These are phyloP conservation scores for Boletus sp. DNA, from an alignment of 1,284 basidiomycete species.

Conservation along the genomic window DNA sequence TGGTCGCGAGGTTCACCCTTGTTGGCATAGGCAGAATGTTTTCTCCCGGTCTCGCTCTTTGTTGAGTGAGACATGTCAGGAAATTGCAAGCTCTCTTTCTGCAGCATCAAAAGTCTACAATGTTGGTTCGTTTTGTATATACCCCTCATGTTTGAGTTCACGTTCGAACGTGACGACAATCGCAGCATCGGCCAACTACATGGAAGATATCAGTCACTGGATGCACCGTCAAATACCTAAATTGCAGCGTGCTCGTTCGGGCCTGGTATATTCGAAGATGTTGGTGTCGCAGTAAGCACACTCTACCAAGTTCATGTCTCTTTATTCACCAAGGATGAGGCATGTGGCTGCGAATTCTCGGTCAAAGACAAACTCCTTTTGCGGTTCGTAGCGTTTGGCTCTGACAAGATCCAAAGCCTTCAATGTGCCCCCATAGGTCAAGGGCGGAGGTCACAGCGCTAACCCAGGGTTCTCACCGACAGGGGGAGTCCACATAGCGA, in stretches of 20 bases:
- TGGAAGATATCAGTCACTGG: not conserved
- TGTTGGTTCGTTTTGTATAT: not conserved
- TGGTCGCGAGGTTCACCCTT: not conserved
- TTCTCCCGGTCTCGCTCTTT: not conserved
- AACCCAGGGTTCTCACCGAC: conserved; percentile 31
- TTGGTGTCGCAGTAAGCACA: not conserved
- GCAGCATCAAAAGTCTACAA: not conserved
- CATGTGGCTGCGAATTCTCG: not conserved
- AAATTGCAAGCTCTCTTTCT: not conserved
- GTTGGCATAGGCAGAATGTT: not conserved
- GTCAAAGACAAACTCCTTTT: not conserved
- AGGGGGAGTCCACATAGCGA: conserved; percentile 44
- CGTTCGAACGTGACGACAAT: not conserved
- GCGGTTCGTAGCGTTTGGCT: not conserved
- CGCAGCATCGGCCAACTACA: not conserved
- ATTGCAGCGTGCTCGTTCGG: not conserved
- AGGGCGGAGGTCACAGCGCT: not conserved
- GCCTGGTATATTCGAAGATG: not conserved
- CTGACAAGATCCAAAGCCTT: not conserved
- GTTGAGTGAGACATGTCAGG: not conserved
- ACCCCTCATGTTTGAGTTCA: not conserved
- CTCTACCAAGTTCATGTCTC: not conserved
- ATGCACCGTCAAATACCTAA: not conserved
- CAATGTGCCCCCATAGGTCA: not conserved
- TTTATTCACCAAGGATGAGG: not conserved